Evolutionary conservation across 2,329 filamentous ascomycete species (phyloP), one percentile per base, ranked within the genome.

Genomic region (Shiraia bambusicola): DNA sequence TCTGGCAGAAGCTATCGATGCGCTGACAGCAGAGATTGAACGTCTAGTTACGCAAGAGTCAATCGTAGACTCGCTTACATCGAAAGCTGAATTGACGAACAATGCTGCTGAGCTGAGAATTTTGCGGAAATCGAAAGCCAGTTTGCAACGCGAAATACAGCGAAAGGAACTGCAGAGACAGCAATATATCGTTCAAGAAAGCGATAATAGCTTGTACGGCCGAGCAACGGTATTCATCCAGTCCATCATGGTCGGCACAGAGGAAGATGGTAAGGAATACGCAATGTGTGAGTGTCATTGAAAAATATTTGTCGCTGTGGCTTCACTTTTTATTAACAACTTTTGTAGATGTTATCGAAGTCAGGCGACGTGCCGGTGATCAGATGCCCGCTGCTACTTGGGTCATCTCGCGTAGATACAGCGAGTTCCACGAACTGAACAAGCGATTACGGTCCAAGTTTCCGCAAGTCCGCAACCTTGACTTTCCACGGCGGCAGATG

Each of bases 301-400:
- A 3, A 8, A 15, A 19, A 7, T 25, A 17, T 14, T 28, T n/a
- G 2, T 8, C 2, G 13, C n/a, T 45, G 4, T 9, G 14, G 7
- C 2, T 17, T 19, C 15, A 12, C 11, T 28, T 22, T 5, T 22
- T 5, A 29, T 44, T 56, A 14, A 49, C 36, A 22, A 13, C 10
- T 1, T 2, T 28, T 41, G 2, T 27, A 80, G 77, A 96, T 67
- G 84, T 95, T 24, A 82, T 98, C 42, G 92, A 98, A 68, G 92
- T 98, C 3, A 85, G 87, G 55, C 80, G 92, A 44, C 86, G 91
- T 59, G 90, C 91, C 2, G 92, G 91, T 12, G 92, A 97, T 61
- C 88, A 95, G 67, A 95, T 97, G 87, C 88, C 91, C 3, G 89
- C 92, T n/a, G 92, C 92, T 0, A 87, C 88, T 3, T 98, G 93